Conservation (phyloP, 2,329 filamentous ascomycete species). For the Pseudogymnoascus sp. region DNA sequence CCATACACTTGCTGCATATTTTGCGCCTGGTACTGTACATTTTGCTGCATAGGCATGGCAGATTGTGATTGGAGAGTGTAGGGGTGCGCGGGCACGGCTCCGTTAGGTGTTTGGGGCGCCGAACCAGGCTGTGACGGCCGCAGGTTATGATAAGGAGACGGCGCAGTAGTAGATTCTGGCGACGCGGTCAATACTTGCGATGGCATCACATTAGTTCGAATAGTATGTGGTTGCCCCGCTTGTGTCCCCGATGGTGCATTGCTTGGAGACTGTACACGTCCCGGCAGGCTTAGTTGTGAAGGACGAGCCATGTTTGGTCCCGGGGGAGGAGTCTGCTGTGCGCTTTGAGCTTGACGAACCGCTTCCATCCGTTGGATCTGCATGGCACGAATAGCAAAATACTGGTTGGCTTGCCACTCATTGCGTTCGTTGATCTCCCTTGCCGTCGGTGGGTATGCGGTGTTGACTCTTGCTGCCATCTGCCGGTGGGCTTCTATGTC, state of each 20-base stretch:
- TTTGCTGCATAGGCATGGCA: background rate
- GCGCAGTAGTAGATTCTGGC: background rate
- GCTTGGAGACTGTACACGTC: background rate
- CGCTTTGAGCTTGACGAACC: background rate
- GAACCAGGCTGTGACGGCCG: background rate
- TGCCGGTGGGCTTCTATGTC: conserved; percentile 31
- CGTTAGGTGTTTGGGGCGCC: too few relatives aligned
- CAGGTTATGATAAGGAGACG: background rate
- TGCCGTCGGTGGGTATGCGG: conserved; percentile 22
- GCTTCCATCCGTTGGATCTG: conserved; percentile 9
- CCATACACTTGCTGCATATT: conserved; percentile 3
- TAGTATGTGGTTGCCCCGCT: background rate
- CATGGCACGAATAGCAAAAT: conserved; percentile 17
- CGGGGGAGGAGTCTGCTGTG: background rate
- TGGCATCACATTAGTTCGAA: background rate
- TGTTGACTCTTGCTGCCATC: conserved; percentile 22
- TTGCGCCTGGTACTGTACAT: background rate
- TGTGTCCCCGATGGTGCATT: background rate
- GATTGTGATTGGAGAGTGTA: too few relatives aligned
- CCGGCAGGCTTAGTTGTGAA: background rate
- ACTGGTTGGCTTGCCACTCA: conserved; percentile 17
- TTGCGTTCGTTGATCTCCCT: conserved; percentile 24
- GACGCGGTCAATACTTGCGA: background rate
- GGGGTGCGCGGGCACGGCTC: background rate
- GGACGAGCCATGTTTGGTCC: background rate